Evolutionary conservation across 2,329 filamentous ascomycete species (phyloP).

Genomic region (Blastomyces gilchristii): DNA sequence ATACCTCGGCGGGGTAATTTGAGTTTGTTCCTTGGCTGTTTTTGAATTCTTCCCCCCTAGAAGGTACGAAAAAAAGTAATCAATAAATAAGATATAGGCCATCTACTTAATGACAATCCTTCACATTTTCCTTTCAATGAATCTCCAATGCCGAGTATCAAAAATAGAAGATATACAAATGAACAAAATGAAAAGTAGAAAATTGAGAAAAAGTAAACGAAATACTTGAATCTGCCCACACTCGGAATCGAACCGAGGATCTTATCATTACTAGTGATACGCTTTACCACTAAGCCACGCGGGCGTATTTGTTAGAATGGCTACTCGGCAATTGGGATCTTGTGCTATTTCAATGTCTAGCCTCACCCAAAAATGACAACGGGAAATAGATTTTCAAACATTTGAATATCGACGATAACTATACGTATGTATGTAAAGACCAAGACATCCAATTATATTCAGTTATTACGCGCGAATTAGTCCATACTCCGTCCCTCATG

Average conservation of each 20-base stretch:
- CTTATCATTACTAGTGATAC: constrained; percentile 16
- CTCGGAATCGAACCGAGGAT: constrained; percentile 15
- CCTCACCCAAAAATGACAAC: too few species aligned
- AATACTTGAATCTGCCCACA: constrained; percentile 10
- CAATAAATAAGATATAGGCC: too few species aligned
- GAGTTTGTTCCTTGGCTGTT: background rate
- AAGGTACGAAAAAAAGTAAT: too few species aligned
- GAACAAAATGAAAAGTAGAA: constrained; percentile 1
- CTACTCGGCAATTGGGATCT: too few species aligned
- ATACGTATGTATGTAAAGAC: background rate
- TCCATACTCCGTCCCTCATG: background rate
- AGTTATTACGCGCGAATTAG: background rate
- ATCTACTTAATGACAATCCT: too few species aligned
- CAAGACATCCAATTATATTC: background rate
- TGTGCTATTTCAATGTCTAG: too few species aligned
- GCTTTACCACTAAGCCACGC: constrained; percentile 16
- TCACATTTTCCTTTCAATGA: background rate
- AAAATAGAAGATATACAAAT: background rate
- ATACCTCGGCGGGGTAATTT: background rate
- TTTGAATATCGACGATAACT: background rate
- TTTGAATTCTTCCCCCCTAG: too few species aligned
- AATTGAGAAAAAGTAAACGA: constrained; percentile 9
- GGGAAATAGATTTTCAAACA: background rate
- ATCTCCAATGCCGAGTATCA: background rate
- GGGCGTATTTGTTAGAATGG: constrained; percentile 5